Base-by-base conservation (phyloP, 129 eudicot species). In the Apium graveolens region DNA sequence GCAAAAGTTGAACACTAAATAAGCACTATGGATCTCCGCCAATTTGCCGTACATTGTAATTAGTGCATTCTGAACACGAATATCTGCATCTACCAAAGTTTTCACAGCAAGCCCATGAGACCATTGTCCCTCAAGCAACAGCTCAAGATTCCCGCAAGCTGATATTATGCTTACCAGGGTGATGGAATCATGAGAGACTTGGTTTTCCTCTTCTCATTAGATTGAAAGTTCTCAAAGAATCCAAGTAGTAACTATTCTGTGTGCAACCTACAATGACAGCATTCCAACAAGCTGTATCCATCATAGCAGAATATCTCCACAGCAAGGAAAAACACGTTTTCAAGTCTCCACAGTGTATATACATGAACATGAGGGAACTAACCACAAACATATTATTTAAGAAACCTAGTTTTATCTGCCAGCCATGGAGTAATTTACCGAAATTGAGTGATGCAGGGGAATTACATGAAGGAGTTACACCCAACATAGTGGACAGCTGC, bases 41-140 rank as follows among this genome's bases (percentile, higher is more conserved):
- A 84, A 72, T 86, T 84, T 86, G 27, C 92, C 90, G 42, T 90
- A 88, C 96, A 90, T 90, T 18, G 90, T 84, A 31, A 88, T 84
- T 41, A 90, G 81, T 45, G 87, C 89, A 51, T 90, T 90, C 74
- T 76, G 80, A 80, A 88, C 96, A 57, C 81, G 92, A 21, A 81
- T 73, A 70, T 90, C 86, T 62, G 45, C 55, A 73, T 69, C 71
- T 12, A 77, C 60, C 57, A 48, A 76, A 37, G 90, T 86, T 86
- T 88, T 88, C 32, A 63, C 63, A 71, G 90, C 85, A 53, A 90
- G 76, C 37, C 90, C 92, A 27, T 90, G 96, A 78, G 69, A 77
- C 74, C 83, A 46, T 74, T 78, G 79, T 76, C 96, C 96, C 11
- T 83, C 57, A 37, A 74, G 24, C 66, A 78, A 80, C 68, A 78